Evolutionary conservation across 371 early-diverging fungal genomes (phyloP).

Genomic region (Blakeslea trispora): DNA sequence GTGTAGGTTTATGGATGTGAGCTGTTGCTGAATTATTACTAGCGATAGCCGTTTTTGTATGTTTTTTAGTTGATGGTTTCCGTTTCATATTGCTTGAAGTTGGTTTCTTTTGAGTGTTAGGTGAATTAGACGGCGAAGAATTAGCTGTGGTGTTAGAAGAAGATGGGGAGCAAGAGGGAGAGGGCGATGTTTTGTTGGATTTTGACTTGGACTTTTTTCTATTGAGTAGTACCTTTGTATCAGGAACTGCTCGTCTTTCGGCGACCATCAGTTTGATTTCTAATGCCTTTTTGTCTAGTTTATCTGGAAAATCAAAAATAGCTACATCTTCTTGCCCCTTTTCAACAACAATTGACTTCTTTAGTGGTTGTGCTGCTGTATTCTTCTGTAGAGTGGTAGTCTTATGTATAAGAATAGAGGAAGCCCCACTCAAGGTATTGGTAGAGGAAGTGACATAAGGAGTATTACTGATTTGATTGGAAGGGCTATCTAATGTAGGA

Average conservation of each 20-base stretch:
- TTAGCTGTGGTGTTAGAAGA: not conserved
- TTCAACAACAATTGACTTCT: not conserved
- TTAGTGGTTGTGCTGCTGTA: not conserved
- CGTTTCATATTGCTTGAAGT: not conserved
- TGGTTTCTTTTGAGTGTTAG: not conserved
- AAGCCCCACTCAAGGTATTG: not conserved
- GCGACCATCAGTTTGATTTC: conserved; percentile 22
- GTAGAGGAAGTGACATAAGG: not conserved
- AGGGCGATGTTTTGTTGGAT: not conserved
- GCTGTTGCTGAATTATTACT: not conserved
- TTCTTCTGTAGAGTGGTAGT: not conserved
- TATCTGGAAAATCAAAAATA: conserved; percentile 22
- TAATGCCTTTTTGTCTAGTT: not conserved
- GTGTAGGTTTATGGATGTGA: conserved; percentile 26
- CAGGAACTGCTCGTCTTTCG: conserved; percentile 1
- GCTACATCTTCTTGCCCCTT: not conserved
- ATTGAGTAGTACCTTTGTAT: not conserved
- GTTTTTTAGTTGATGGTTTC: not conserved
- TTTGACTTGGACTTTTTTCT: conserved; percentile 6
- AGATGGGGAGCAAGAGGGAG: not conserved
- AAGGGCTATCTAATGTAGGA: not conserved
- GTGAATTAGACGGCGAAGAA: not conserved
- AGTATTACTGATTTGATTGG: no score
- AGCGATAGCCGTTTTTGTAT: not conserved
- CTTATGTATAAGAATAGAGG: not conserved